These are phyloP conservation scores for Westerdykella sp. DNA, from an alignment of 2,329 filamentous ascomycete species.

Conservation along the genomic window DNA sequence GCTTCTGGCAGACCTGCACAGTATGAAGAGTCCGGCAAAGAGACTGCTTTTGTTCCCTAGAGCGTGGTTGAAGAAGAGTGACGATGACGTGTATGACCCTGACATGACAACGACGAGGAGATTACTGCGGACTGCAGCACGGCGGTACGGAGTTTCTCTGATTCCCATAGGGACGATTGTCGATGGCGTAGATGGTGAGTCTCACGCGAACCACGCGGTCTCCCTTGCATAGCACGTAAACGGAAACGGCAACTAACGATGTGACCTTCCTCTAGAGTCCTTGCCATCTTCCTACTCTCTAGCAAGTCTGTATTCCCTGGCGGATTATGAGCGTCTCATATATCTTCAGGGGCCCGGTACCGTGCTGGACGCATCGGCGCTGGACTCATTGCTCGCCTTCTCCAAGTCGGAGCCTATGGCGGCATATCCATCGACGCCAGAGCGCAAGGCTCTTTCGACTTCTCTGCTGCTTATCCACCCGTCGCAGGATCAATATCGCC, in stretches of 20 bases:
- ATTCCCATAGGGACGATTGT: conserved; percentile 39
- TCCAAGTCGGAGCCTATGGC: conserved; percentile 33
- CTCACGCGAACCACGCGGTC: background rate
- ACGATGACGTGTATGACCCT: conserved; percentile 36
- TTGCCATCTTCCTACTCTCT: conserved; percentile 39
- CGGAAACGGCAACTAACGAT: conserved; percentile 4
- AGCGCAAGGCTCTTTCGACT: conserved; percentile 27
- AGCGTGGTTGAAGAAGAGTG: conserved; percentile 29
- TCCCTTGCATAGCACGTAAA: background rate
- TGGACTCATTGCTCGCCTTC: conserved; percentile 42
- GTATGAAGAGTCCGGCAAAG: conserved; percentile 41
- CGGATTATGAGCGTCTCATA: conserved; percentile 42
- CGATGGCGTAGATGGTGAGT: conserved; percentile 29
- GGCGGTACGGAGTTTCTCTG: conserved; percentile 42
- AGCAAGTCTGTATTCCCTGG: conserved; percentile 41
- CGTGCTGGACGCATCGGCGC: conserved; percentile 41
- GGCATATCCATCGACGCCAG: conserved; percentile 28
- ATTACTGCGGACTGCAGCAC: conserved; percentile 41
- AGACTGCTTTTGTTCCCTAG: conserved; percentile 43
- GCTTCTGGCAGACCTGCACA: conserved; percentile 43
- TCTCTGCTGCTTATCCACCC: conserved; percentile 37
- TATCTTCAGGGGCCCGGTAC: conserved; percentile 42
- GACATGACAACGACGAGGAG: conserved; percentile 41
- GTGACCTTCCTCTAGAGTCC: conserved; percentile 12
- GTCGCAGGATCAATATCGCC: conserved; percentile 26